Conservation (phyloP, 495 filamentous ascomycete genomes). For the Trypethelium eluteriae region DNA sequence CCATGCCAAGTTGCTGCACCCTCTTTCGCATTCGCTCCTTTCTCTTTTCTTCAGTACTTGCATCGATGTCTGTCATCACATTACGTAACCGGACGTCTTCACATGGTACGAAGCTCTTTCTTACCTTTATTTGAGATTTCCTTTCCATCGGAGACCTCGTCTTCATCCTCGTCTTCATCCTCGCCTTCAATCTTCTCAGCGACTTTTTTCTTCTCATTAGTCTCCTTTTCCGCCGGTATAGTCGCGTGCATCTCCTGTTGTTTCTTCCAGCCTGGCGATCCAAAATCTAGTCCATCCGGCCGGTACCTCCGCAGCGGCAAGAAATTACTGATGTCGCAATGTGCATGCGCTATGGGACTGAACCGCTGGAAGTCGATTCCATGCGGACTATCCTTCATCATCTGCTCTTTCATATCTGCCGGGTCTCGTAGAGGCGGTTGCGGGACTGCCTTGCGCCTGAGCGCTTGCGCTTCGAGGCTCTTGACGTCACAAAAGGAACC, state of each 20-base stretch:
- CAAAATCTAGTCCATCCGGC: background rate
- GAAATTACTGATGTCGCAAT: background rate
- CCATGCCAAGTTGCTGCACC: background rate
- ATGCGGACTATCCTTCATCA: background rate
- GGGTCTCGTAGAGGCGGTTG: background rate
- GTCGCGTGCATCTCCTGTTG: background rate
- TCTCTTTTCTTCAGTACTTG: background rate
- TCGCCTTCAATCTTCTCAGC: background rate
- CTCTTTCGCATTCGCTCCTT: background rate
- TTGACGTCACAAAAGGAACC: background rate
- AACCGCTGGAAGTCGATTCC: background rate
- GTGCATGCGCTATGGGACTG: background rate
- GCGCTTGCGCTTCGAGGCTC: background rate
- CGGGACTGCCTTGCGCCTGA: background rate
- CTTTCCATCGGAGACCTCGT: background rate
- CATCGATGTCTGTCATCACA: background rate
- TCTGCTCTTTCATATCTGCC: background rate
- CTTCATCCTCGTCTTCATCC: constrained; percentile 1
- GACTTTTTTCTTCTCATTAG: background rate
- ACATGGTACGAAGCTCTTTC: background rate
- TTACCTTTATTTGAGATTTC: background rate
- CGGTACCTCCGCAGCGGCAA: background rate
- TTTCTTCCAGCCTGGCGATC: background rate
- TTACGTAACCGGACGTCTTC: background rate
- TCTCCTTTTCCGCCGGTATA: background rate